Evolutionary conservation across 2,329 filamentous ascomycete species (phyloP), one percentile per base, ranked within the genome.

Genomic region (Berkeleyomyces basicola): DNA sequence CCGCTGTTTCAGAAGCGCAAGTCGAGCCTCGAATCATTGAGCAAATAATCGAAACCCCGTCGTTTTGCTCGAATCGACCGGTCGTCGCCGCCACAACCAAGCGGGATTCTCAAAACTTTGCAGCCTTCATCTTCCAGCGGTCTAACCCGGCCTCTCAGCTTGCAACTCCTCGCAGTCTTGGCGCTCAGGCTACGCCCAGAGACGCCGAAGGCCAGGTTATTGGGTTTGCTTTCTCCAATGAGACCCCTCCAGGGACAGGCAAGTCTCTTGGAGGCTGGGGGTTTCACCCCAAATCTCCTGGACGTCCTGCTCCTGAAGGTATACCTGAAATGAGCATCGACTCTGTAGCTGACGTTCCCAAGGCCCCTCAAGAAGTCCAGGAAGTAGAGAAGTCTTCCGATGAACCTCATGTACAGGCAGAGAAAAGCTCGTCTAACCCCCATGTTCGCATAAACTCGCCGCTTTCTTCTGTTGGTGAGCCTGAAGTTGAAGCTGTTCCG

Each of bases 101-200:
- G 23, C 40, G 23, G 44, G 65, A 64, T 37, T 61, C 58, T 7
- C 79, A 83, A 66, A 83, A 82, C 65, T 84, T 83, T 69, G 77
- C 80, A 4, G 80, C 80, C 2, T 83, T 83, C 65, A 75, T 77
- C 7, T 83, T 83, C 63, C 77, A 82, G 67, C 73, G 78, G 58
- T 82, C 81, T 3, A 76, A 78, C 14, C 76, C 79, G 6, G 70
- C 72, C 11, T 83, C 80, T 6, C 74, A 76, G 0, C 68, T 82
- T 58, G 69, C 75, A 4, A 84, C 76, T 61, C 81, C 82, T 14
- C 71, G 71, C 6, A 77, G 74, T 59, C 73, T 76, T 10, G 77
- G 73, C 0, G 70, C 80, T 63, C 66, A 76, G 2, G 70, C 72
- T 16, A 84, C 82, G 0, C 82, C 83, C 7, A 75, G 81, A 65